Conservation (phyloP, 306 rosid species). For the Delonix regia region DNA sequence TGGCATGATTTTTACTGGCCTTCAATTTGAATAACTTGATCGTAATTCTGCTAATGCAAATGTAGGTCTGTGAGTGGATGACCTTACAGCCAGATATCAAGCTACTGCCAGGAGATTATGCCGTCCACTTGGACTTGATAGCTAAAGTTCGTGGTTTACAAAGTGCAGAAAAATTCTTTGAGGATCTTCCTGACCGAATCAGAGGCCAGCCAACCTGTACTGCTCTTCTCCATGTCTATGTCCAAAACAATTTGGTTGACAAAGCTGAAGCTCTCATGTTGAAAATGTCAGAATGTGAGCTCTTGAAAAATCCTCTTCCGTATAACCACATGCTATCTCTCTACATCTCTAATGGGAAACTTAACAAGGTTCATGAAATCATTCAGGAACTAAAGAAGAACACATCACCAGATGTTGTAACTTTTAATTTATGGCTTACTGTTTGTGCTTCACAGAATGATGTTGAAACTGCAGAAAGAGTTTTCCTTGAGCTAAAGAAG, state of each 20-base stretch:
- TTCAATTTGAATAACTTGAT: slow-evolving; percentile 18
- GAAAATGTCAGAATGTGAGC: slow-evolving; percentile 80
- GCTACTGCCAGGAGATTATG: slow-evolving; percentile 79
- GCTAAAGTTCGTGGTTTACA: slow-evolving; percentile 80
- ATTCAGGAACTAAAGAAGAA: slow-evolving; percentile 65
- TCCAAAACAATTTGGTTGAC: slow-evolving; percentile 56
- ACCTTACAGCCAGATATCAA: slow-evolving; percentile 67
- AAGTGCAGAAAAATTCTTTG: slow-evolving; percentile 90
- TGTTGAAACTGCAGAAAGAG: slow-evolving; percentile 73
- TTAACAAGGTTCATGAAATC: slow-evolving; percentile 63
- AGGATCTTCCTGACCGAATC: slow-evolving; percentile 75
- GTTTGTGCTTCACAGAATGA: slow-evolving; percentile 66
- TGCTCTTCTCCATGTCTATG: slow-evolving; percentile 83
- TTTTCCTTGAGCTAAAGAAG: slow-evolving; percentile 73
- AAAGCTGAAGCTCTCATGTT: slow-evolving; percentile 86
- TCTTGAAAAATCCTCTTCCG: slow-evolving; percentile 65
- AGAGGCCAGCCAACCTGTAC: slow-evolving; percentile 52
- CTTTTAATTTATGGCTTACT: slow-evolving; percentile 72
- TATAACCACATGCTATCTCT: slow-evolving; percentile 84
- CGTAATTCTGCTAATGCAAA: slow-evolving; percentile 16
- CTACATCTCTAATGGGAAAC: slow-evolving; percentile 64
- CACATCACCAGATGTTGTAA: slow-evolving; percentile 65
- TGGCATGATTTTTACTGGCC: slow-evolving; percentile 23
- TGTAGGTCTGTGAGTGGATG: slow-evolving; percentile 96
- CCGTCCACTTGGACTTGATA: slow-evolving; percentile 90